Percentiles rank a stretch among this genome's conserved stretches.
Conservation (phyloP, 495 filamentous ascomycete species). For the Parachaetomium inaequale region DNA sequence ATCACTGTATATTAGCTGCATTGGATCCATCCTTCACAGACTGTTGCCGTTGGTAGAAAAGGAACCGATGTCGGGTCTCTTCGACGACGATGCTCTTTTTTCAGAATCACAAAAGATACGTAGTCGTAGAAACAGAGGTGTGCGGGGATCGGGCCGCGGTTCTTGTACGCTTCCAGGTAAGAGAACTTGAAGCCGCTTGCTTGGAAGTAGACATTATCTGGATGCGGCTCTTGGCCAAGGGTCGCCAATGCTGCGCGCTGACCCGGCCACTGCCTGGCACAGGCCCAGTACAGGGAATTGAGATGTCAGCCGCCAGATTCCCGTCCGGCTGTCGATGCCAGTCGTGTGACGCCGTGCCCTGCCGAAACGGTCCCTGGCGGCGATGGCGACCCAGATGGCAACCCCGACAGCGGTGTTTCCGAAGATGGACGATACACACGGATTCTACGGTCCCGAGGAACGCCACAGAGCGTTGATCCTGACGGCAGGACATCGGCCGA, state of each 20-base stretch:
- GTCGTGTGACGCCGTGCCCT: too few relatives aligned
- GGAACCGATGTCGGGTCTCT: not conserved
- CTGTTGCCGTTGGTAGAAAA: not conserved
- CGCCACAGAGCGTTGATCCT: too few relatives aligned
- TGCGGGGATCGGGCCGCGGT: not conserved
- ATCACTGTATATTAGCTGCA: too few relatives aligned
- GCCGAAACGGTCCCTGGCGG: too few relatives aligned
- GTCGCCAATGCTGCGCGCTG: not conserved
- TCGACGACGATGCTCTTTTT: not conserved
- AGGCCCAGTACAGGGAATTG: not conserved
- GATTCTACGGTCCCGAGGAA: too few relatives aligned
- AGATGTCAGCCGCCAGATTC: too few relatives aligned
- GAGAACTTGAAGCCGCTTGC: conserved; percentile 1
- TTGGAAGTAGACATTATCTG: not conserved
- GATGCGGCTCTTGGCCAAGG: not conserved
- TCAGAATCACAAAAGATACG: not conserved
- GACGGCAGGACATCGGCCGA: too few relatives aligned
- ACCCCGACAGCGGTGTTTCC: too few relatives aligned
- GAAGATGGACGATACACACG: too few relatives aligned
- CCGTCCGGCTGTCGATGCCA: too few relatives aligned
- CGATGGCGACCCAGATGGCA: too few relatives aligned
- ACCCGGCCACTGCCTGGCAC: not conserved
- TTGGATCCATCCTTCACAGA: not conserved
- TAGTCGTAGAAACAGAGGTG: conserved; percentile 1
- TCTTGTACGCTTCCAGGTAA: not conserved